Evolutionary conservation across 768 basidiomycete genomes (phyloP), one percentile per base, ranked within the genome.

Genomic region (Hortiboletus flavorubellus): DNA sequence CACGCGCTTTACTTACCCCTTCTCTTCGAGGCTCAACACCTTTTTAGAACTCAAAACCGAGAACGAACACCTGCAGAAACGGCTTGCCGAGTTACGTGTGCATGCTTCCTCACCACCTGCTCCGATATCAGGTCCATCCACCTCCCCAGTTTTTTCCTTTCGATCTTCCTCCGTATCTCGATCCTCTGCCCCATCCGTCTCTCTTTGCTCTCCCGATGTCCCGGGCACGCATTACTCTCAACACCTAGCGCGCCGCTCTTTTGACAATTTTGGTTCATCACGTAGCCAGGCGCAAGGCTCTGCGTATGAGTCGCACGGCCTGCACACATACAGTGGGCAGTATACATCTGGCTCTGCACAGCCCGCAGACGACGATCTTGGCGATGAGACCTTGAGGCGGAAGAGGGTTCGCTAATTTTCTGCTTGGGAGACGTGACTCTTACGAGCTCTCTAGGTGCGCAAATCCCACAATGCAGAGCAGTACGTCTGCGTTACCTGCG

Each of bases 401-500:
- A 88, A 86, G 63, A 87, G 86, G 80, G 87, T 82, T 30, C 18
- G 21, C 23, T 8, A 11, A 4, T n/a, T 26, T 44, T 59, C 6
- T 45, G 4, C 34, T 38, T 10, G 18, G 18, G n/a, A 29, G 35
- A 51, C 49, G 23, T 23, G 31, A 54, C 44, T 56, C 39, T 60
- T 39, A 11, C 31, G 23, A 45, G n/a, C 11, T 7, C 6, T 31
- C 52, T 41, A 69, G 65, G 58, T 68, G 44, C 59, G 66, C 39
- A 85, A 84, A 58, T 65, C 72, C 8, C 72, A 78, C 38, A 68
- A 68, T 18, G 67, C 72, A 4, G 89, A 91, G 52, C 87, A 89
- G 65, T 83, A 93, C 67, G 91, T 95, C 11, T 98, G 94, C 65
- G 80, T 91, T 33, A 93, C 87, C 14, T 99, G 96, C 63, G 97